Evolutionary conservation across 129 eudicot species (phyloP).

Genomic region (Ambrosia trifida): DNA sequence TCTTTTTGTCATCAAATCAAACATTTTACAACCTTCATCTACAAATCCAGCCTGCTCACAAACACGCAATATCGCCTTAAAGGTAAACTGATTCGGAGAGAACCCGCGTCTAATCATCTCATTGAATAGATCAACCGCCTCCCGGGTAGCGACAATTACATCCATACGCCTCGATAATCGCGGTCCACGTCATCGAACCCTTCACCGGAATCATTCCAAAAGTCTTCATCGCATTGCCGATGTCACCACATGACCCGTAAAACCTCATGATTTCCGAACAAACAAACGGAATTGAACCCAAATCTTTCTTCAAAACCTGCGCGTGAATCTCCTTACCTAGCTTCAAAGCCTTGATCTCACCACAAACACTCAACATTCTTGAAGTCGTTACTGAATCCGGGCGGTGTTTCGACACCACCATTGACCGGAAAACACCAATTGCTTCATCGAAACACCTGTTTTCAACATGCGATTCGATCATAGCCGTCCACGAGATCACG

Average conservation of each 20-base stretch:
- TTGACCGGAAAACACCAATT: constrained; percentile 56
- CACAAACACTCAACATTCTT: constrained; percentile 55
- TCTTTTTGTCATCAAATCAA: constrained; percentile 49
- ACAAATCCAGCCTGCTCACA: constrained; percentile 75
- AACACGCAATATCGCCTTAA: constrained; percentile 47
- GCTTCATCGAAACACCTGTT: constrained; percentile 51
- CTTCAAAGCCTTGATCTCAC: constrained; percentile 48
- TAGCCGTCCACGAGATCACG: constrained; percentile 80
- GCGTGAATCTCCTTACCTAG: constrained; percentile 85
- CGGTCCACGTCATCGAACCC: constrained; percentile 77
- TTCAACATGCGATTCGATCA: constrained; percentile 62
- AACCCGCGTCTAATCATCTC: constrained; percentile 55
- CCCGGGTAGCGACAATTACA: constrained; percentile 37
- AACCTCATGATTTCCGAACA: constrained; percentile 62
- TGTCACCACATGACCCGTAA: constrained; percentile 64
- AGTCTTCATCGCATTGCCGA: constrained; percentile 48
- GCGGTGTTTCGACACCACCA: constrained; percentile 68
- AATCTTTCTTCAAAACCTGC: constrained; percentile 63
- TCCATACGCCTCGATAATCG: constrained; percentile 72
- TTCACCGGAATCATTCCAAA: constrained; percentile 49
- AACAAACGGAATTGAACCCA: constrained; percentile 58
- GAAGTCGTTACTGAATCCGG: constrained; percentile 69
- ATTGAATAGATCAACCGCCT: constrained; percentile 55
- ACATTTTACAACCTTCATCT: constrained; percentile 64
- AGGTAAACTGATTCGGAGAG: constrained; percentile 59